Percentiles rank a stretch among this genome's conserved stretches.
Evolutionary conservation across 108 stramenopile genomes (phyloP).

Genomic region (Stephanodiscus minutulus): DNA sequence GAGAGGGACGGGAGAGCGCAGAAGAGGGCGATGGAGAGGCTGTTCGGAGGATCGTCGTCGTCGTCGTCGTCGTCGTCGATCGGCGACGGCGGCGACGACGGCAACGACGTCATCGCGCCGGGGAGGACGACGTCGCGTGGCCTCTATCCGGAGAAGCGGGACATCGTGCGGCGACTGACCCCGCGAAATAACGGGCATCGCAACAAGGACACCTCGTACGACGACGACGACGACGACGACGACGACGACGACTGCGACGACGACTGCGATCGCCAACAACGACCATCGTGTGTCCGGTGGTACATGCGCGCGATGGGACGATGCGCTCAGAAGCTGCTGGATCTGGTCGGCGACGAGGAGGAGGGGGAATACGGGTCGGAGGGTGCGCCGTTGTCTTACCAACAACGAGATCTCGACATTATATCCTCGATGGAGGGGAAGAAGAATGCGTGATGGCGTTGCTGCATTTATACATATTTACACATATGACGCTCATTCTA

Average conservation of each 20-base stretch:
- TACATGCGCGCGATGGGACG: conserved; percentile 47
- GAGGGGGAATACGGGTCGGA: conserved; percentile 27
- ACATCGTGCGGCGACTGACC: background rate
- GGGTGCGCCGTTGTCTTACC: background rate
- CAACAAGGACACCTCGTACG: conserved; percentile 11
- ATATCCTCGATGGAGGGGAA: conserved; percentile 12
- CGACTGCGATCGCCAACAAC: background rate
- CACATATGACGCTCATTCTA: background rate
- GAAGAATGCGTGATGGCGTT: conserved; percentile 9
- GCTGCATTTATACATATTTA: background rate
- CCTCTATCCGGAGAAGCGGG: conserved; percentile 41
- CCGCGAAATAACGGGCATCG: background rate
- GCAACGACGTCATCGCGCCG: no score
- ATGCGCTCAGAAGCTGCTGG: conserved; percentile 39
- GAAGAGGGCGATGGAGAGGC: conserved; percentile 44
- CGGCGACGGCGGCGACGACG: background rate
- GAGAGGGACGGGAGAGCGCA: conserved; percentile 32
- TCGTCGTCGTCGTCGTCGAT: background rate
- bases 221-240: conserved; percentile 4
- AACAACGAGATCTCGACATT: conserved; percentile 17
- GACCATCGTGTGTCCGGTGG: conserved; percentile 39
- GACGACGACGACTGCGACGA: conserved; percentile 9
- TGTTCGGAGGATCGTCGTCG: conserved; percentile 14
- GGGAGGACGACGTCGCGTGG: conserved; percentile 1
- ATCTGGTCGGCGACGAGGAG: conserved; percentile 39